A percentile compares a stretch with the other conserved stretches of the same genome.
Conservation (phyloP, 768 basidiomycete genomes). For the Tephrocybe sp. region DNA sequence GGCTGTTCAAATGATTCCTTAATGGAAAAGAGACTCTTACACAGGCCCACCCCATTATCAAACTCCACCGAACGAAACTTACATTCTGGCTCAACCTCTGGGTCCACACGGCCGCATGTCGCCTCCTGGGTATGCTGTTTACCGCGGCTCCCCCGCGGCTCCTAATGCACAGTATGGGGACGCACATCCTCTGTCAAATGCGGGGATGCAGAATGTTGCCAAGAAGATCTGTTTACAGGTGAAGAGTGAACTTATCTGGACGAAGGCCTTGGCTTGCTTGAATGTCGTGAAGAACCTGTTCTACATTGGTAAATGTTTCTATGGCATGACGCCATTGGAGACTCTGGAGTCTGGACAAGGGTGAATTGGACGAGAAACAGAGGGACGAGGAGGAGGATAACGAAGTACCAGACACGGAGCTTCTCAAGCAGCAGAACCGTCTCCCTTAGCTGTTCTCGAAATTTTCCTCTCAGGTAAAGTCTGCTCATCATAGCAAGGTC, state of each 20-base stretch:
- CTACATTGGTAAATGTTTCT: conserved; percentile 87
- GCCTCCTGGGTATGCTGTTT: conserved; percentile 74
- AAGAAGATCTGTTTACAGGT: conserved; percentile 75
- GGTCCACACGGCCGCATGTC: conserved; percentile 83
- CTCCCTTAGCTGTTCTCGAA: conserved; percentile 94
- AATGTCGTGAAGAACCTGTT: conserved; percentile 93
- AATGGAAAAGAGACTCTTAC: no score
- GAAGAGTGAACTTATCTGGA: conserved; percentile 79
- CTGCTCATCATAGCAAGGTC: conserved; percentile 72
- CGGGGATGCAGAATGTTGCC: conserved; percentile 67
- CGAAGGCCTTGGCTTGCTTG: conserved; percentile 67
- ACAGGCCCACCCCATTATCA: conserved; percentile 40
- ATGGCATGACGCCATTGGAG: conserved; percentile 32
- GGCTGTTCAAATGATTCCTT: no score
- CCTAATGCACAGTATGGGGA: conserved; percentile 31
- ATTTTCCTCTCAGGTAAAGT: conserved; percentile 83
- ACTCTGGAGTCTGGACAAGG: conserved; percentile 20
- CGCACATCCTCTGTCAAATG: conserved; percentile 49
- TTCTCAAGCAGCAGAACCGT: conserved; percentile 44
- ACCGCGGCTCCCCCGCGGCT: conserved; percentile 44
- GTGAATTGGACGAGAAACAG: conserved; percentile 24
- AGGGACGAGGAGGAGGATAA: conserved; percentile 32
- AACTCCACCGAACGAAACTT: conserved; percentile 46
- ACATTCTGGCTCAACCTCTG: conserved; percentile 91
- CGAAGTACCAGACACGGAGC: conserved; percentile 23